A percentile compares a stretch with the other conserved stretches of the same genome.
Conservation (phyloP, 2,329 filamentous ascomycete species). For the Calonectria multiphialidica region DNA sequence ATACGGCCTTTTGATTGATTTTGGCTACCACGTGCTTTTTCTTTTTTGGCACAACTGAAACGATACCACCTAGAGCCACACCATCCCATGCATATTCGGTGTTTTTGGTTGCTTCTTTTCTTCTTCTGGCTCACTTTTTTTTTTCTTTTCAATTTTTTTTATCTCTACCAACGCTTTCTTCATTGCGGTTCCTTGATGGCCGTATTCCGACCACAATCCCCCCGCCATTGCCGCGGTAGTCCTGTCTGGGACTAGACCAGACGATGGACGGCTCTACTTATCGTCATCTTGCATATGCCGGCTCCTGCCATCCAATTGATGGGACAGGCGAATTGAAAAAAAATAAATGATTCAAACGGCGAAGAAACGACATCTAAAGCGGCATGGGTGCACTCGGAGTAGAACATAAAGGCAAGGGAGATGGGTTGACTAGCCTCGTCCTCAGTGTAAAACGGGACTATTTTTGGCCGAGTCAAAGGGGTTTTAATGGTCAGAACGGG, state of each 20-base stretch:
- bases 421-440: background rate
- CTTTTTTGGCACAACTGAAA: slow-evolving; percentile 33
- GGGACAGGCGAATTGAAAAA: background rate
- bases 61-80: slow-evolving; percentile 46
- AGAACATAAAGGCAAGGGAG: background rate
- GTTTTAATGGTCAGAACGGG: background rate
- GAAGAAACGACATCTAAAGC: background rate
- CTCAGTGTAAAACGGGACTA: background rate
- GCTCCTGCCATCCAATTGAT: background rate
- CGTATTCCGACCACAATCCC: slow-evolving; percentile 24
- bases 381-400: background rate
- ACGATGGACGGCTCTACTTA: background rate
- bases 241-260: slow-evolving; percentile 10
- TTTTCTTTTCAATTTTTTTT: slow-evolving; percentile 22
- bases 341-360: background rate
- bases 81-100: slow-evolving; percentile 46
- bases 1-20: slow-evolving; percentile 42
- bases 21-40: slow-evolving; percentile 41
- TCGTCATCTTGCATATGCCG: slow-evolving; percentile 4
- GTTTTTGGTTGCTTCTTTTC: slow-evolving; percentile 35
- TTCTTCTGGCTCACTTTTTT: slow-evolving; percentile 27
- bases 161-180: slow-evolving; percentile 11
- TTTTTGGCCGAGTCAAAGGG: slow-evolving; percentile 2
- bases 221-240: slow-evolving; percentile 23
- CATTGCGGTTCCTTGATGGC: slow-evolving; percentile 17